phyloP scores from a whole-genome alignment of 305 asterid genomes.

The Lippia alba region DNA sequence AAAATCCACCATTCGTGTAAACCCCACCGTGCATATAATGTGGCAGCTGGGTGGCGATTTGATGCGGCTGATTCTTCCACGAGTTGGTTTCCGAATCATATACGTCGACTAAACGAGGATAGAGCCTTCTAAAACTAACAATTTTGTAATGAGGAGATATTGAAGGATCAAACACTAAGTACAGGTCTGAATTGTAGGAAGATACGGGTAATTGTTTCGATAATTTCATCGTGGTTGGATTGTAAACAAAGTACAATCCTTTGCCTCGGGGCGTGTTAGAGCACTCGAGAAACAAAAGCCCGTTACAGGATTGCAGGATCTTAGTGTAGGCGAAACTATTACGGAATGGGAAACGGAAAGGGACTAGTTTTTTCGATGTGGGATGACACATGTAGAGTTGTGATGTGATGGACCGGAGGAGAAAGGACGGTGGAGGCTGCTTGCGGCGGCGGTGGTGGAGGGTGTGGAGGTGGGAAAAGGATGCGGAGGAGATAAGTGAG shows the following conservation, averaged over 20 bases:
- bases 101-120: not conserved
- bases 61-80: not conserved
- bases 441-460: constrained; percentile 6
- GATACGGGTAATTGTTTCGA: not conserved
- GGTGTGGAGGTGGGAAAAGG: not conserved
- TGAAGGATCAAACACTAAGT: not conserved
- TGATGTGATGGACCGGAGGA: not conserved
- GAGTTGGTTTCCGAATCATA: constrained; percentile 15
- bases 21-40: not conserved
- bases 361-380: not conserved
- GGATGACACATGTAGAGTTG: not conserved
- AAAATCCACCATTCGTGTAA: not conserved
- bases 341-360: not conserved
- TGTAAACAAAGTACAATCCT: not conserved
- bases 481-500: constrained; percentile 20
- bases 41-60: not conserved
- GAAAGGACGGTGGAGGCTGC: not conserved
- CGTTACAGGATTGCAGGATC: constrained; percentile 8
- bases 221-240: not conserved
- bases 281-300: constrained; percentile 11
- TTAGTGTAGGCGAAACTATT: not conserved
- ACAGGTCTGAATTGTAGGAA: not conserved
- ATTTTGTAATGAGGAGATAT: not conserved
- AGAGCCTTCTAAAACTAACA: not conserved
- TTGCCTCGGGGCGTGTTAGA: not conserved